These are phyloP conservation scores for Neoarthrinium moseri DNA, from an alignment of 2,329 filamentous ascomycete genomes.

Conservation along the genomic window DNA sequence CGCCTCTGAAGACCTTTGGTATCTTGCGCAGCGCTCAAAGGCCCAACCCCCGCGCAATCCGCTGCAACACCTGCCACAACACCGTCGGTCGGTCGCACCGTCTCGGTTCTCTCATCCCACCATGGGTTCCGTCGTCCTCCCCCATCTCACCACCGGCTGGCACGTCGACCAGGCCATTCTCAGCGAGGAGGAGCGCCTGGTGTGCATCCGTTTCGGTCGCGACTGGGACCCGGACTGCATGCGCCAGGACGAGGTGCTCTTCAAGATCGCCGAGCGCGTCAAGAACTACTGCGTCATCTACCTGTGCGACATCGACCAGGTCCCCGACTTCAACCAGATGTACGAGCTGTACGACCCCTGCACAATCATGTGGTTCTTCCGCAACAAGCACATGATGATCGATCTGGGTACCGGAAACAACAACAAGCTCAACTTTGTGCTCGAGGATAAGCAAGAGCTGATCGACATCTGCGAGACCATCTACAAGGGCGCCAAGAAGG, in stretches of 20 bases:
- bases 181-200: slow-evolving; percentile 83
- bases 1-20: too few species aligned
- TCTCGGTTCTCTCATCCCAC: too few species aligned
- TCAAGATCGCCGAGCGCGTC: slow-evolving; percentile 87
- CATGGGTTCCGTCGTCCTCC: slow-evolving; percentile 85
- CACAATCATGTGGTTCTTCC: slow-evolving; percentile 96
- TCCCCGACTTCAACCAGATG: slow-evolving; percentile 95
- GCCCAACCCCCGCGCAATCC: too few species aligned
- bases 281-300: slow-evolving; percentile 95
- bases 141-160: slow-evolving; percentile 90
- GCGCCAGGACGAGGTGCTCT: slow-evolving; percentile 86
- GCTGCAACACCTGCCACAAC: too few species aligned
- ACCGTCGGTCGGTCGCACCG: too few species aligned
- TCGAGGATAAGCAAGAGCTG: slow-evolving; percentile 97
- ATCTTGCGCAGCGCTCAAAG: too few species aligned
- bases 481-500: slow-evolving; percentile 98
- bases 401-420: slow-evolving; percentile 98
- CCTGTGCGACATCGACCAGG: slow-evolving; percentile 87
- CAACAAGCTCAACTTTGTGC: slow-evolving; percentile 95
- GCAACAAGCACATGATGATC: slow-evolving; percentile 99
- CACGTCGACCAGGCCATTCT: slow-evolving; percentile 97
- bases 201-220: slow-evolving; percentile 90
- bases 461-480: slow-evolving; percentile 99
- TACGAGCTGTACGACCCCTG: slow-evolving; percentile 90
- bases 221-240: slow-evolving; percentile 78